These are phyloP conservation scores for Psilocybe sp. DNA, from an alignment of 768 basidiomycete species.

Conservation along the genomic window DNA sequence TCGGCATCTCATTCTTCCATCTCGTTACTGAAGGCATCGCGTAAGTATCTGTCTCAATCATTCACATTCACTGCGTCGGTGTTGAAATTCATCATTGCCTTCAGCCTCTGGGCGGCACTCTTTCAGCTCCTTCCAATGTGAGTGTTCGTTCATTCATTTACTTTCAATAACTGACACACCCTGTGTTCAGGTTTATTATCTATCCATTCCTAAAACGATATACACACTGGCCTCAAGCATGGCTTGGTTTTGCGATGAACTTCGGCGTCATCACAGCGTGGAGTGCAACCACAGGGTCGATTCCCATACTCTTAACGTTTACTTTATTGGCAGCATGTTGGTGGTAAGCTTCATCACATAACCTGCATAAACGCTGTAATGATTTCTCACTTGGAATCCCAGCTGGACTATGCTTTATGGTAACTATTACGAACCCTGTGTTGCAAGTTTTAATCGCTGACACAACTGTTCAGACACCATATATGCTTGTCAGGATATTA, in stretches of 20 bases:
- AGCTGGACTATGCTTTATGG: slow-evolving; percentile 52
- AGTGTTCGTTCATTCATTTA: slow-evolving; percentile 6
- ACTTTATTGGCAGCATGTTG: slow-evolving; percentile 38
- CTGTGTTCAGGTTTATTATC: slow-evolving; percentile 32
- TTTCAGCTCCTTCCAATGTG: slow-evolving; percentile 47
- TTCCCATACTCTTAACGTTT: slow-evolving; percentile 27
- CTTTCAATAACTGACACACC: not conserved
- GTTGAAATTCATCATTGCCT: not conserved
- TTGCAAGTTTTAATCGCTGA: not conserved
- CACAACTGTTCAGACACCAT: slow-evolving; percentile 44
- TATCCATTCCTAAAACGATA: slow-evolving; percentile 51
- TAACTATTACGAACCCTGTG: slow-evolving; percentile 10
- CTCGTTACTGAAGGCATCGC: slow-evolving; percentile 27
- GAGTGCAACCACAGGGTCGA: slow-evolving; percentile 33
- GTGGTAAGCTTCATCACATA: slow-evolving; percentile 31
- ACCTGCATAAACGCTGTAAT: not conserved
- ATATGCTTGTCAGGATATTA: slow-evolving; percentile 78
- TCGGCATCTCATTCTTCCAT: slow-evolving; percentile 39
- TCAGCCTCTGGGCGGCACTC: slow-evolving; percentile 38
- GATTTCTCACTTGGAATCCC: not conserved
- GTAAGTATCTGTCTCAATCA: slow-evolving; percentile 21
- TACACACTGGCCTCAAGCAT: slow-evolving; percentile 61
- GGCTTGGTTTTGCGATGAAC: slow-evolving; percentile 58
- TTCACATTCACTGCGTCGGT: not conserved
- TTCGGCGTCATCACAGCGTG: slow-evolving; percentile 49